Evolutionary conservation across 2,329 filamentous ascomycete species (phyloP), one percentile per base, ranked within the genome.

Genomic region (Ascochyta koolunga): DNA sequence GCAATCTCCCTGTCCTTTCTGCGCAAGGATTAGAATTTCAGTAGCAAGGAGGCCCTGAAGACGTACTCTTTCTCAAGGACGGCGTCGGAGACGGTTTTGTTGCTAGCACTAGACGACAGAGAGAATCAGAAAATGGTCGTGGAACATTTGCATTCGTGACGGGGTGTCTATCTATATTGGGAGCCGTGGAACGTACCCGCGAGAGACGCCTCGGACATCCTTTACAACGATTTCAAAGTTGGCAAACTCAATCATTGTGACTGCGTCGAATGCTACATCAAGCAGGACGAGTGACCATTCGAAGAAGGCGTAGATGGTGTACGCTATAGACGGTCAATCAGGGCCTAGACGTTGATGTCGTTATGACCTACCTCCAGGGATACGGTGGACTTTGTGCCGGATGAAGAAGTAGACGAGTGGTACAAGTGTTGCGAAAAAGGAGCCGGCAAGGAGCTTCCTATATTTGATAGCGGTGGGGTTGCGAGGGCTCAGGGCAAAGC

Each of bases 151-250:
- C 56, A 77, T 76, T 73, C 68, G 73, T 71, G 60, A 35, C 40
- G 47, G 46, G 46, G 39, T 46, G 52, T 61, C 84, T 82, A 79
- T 80, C 85, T 93, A 97, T 81, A 86, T 91, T 67, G 93, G 93
- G 84, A 97, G 92, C 89, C 89, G 89, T 80, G 88, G 86, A 80
- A 99, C 95, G 85, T 99, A 99, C 95, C 93, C 93, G 90, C 93
- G 93, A 82, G 90, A 95, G 72, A 88, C 79, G 62, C 92, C 93
- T 80, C 92, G 93, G 64, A 93, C 84, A 79, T 98, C 93, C 80
- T 86, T 91, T 61, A 99, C 83, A 65, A 92, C 83, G 68, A 99
- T 80, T 75, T 98, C 93, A 71, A 98, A 90, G 49, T 88, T 86
- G 59, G 87, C 83, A 79, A 98, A 99, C 79, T 99, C 95, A 68